Base-by-base conservation (phyloP, 495 filamentous ascomycete species). In the Eremomyces bilateralis region DNA sequence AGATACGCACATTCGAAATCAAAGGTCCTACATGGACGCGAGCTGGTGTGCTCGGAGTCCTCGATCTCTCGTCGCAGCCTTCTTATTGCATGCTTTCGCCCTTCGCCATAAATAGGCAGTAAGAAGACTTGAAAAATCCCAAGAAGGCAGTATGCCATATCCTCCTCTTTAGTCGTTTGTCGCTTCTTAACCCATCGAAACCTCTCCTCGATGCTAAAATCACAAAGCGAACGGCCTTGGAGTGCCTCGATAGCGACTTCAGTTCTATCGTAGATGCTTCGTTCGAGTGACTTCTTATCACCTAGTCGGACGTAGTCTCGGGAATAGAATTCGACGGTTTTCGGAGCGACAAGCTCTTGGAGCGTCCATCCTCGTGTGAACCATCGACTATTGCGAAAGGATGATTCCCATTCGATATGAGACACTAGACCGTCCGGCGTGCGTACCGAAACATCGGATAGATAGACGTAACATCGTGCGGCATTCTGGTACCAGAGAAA, bases 101-200 rank as follows among this genome's bases (percentile, higher is more conserved):
- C 39, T 38, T 45, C 42, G 29, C 42, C 39, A 33, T 45, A 45
- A 2, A 35, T 19, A 12, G 25, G 19, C n/a, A 18, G 29, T 29
- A 42, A 28, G 25, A 27, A 33, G 34, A 45, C 31, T 18, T 28
- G 24, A 31, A 45, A 42, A 33, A 45, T 34, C 10, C 42, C 42
- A 15, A 45, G 42, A 13, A 45, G 28, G 12, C 31, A 45, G 34
- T 45, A 45, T 17, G 35, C 40, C 19, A 20, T 42, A 32, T 45
- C 42, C 37, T 45, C 42, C 4, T 37, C 21, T 8, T 16, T 19
- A n/a, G 19, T 37, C 12, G 39, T 42, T 18, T 42, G 13, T 12
- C 42, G 31, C 4, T 24, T 16, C 13, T 18, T 15, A n/a, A 34
- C 33, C 42, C 42, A 44, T 18, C 10, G 21, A 38, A 44, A 15